These are phyloP conservation scores for Limnomonas spitsbergensis DNA, from an alignment of 139 green algal species.

Conservation along the genomic window DNA sequence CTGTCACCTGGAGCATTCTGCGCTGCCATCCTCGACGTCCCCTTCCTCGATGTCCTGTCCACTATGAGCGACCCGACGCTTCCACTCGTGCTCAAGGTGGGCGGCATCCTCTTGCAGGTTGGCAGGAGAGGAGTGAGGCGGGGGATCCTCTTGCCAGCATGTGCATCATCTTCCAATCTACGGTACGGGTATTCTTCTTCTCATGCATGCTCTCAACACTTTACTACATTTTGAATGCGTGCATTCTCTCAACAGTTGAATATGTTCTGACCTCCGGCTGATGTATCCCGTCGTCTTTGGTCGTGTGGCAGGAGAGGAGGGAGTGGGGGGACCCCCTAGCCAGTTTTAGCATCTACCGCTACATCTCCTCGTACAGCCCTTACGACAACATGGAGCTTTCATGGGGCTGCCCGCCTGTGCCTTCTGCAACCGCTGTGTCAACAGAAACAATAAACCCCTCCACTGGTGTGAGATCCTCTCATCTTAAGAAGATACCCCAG, in stretches of 20 bases:
- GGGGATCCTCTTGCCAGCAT: not conserved
- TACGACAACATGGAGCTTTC: constrained; percentile 29
- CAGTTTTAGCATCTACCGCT: not conserved
- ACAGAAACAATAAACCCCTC: too few species aligned
- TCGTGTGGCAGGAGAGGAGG: constrained; percentile 50
- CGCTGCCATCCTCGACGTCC: constrained; percentile 51
- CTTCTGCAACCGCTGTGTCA: too few species aligned
- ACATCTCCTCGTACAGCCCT: constrained; percentile 41
- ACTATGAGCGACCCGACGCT: constrained; percentile 6
- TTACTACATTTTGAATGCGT: not conserved
- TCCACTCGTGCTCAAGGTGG: constrained; percentile 12
- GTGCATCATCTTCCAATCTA: not conserved
- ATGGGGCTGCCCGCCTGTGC: not conserved
- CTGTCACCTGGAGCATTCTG: constrained; percentile 32
- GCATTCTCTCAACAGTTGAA: not conserved
- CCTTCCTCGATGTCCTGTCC: constrained; percentile 59
- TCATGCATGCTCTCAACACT: not conserved
- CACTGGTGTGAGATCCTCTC: too few species aligned
- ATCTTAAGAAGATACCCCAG: not conserved
- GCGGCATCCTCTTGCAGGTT: not conserved
- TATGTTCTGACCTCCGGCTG: not conserved
- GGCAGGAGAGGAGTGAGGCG: not conserved
- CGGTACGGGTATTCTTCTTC: not conserved
- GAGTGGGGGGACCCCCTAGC: constrained; percentile 63
- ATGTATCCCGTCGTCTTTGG: too few species aligned